Percentiles rank a stretch among this genome's conserved stretches.
Conservation (phyloP, 2,329 filamentous ascomycete genomes). For the Rutstroemia sp. region DNA sequence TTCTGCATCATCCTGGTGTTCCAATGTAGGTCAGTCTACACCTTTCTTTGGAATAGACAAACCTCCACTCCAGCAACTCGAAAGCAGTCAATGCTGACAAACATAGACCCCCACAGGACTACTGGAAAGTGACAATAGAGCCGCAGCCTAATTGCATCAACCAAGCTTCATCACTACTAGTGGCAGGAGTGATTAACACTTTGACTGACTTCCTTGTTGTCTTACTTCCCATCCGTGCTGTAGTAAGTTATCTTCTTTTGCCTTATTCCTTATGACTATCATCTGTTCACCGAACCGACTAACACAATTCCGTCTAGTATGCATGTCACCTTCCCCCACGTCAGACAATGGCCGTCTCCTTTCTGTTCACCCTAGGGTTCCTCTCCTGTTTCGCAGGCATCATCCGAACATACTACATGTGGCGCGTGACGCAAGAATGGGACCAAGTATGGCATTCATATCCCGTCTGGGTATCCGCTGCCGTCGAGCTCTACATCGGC, state of each 20-base stretch:
- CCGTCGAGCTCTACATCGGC: conserved; percentile 37
- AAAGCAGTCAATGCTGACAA: background rate
- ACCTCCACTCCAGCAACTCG: no score
- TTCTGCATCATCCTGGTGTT: conserved; percentile 23
- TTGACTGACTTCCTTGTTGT: conserved; percentile 50
- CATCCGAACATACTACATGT: conserved; percentile 33
- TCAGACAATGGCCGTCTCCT: conserved; percentile 39
- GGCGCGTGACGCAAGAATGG: conserved; percentile 23
- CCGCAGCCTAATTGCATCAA: conserved; percentile 37
- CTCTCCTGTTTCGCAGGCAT: conserved; percentile 36
- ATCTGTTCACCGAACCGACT: background rate
- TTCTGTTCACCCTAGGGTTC: conserved; percentile 44
- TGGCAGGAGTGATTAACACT: conserved; percentile 52
- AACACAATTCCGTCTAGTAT: conserved; percentile 26
- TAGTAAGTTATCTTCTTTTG: background rate
- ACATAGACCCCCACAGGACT: conserved; percentile 31
- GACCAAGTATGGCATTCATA: conserved; percentile 34
- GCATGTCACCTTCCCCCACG: conserved; percentile 38
- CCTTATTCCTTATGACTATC: background rate
- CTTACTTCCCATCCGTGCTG: conserved; percentile 38
- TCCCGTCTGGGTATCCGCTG: conserved; percentile 31
- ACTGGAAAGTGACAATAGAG: conserved; percentile 31
- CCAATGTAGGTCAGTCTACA: conserved; percentile 20
- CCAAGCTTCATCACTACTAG: conserved; percentile 43
- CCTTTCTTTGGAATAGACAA: background rate